These are phyloP conservation scores for Penicillium sclerotiorum DNA, from an alignment of 2,329 filamentous ascomycete genomes.

Conservation along the genomic window DNA sequence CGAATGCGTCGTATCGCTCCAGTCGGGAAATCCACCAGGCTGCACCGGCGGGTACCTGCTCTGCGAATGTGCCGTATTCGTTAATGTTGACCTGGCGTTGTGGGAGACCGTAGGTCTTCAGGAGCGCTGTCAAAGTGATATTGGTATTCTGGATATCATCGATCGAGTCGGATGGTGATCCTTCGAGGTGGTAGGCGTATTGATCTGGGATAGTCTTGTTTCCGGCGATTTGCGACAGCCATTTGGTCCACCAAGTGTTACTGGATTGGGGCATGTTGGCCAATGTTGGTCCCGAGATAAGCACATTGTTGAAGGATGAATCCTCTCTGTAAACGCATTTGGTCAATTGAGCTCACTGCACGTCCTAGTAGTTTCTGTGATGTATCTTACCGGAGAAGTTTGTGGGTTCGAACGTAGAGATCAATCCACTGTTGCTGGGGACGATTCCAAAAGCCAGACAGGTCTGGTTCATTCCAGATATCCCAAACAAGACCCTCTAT, in stretches of 20 bases:
- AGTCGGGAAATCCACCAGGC: conserved; percentile 53
- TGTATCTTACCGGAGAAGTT: conserved; percentile 36
- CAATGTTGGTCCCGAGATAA: conserved; percentile 22
- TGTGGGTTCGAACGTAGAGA: conserved; percentile 44
- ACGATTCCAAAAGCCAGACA: conserved; percentile 41
- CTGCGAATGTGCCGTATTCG: conserved; percentile 48
- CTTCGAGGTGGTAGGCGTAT: conserved; percentile 50
- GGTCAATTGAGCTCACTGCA: too few species aligned
- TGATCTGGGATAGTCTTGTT: conserved; percentile 48
- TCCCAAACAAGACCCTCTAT: conserved; percentile 48
- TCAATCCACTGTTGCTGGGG: conserved; percentile 44
- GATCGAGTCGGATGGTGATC: conserved; percentile 24
- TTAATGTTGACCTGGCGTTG: conserved; percentile 50
- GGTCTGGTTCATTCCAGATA: conserved; percentile 59
- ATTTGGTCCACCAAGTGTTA: conserved; percentile 48
- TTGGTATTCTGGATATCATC: conserved; percentile 34
- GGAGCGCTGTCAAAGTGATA: conserved; percentile 28
- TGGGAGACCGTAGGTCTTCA: conserved; percentile 34
- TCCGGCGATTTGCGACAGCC: conserved; percentile 35
- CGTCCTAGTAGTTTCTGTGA: too few species aligned
- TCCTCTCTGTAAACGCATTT: neutral
- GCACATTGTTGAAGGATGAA: neutral
- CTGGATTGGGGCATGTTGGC: conserved; percentile 34
- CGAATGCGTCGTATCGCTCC: conserved; percentile 39
- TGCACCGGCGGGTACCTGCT: conserved; percentile 46